Conservation (phyloP, 75 land plant species). For the Cryptomeria japonica region DNA sequence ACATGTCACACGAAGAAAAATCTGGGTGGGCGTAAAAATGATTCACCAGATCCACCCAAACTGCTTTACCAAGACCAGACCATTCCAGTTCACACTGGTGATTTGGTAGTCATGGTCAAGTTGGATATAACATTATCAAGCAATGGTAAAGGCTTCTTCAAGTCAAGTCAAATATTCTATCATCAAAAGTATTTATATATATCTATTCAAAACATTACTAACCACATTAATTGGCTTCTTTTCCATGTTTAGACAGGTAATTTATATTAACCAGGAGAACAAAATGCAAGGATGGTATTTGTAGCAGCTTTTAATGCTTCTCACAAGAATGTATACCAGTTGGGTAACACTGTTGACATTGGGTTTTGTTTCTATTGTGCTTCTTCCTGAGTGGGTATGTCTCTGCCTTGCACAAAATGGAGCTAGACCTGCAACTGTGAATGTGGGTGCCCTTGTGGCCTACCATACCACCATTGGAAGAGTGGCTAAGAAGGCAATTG, state of each 20-base stretch:
- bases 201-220: too few relatives aligned
- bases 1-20: too few relatives aligned
- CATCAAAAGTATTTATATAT: too few relatives aligned
- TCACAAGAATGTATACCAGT: background rate
- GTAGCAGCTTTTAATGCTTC: background rate
- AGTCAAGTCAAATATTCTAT: too few relatives aligned
- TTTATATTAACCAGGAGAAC: background rate
- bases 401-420: background rate
- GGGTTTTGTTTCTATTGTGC: background rate
- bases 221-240: too few relatives aligned
- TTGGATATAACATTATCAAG: too few relatives aligned
- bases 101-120: too few relatives aligned
- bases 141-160: too few relatives aligned
- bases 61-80: too few relatives aligned
- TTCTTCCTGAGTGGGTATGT: background rate
- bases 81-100: too few relatives aligned
- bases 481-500: conserved; percentile 18
- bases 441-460: conserved; percentile 21
- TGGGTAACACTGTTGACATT: background rate
- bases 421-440: conserved; percentile 12
- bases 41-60: too few relatives aligned
- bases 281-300: background rate
- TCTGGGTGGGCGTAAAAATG: too few relatives aligned
- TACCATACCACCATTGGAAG: conserved; percentile 20
- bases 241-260: background rate